Conservation (phyloP, 1,284 basidiomycete genomes). For the Tremellales sp. region DNA sequence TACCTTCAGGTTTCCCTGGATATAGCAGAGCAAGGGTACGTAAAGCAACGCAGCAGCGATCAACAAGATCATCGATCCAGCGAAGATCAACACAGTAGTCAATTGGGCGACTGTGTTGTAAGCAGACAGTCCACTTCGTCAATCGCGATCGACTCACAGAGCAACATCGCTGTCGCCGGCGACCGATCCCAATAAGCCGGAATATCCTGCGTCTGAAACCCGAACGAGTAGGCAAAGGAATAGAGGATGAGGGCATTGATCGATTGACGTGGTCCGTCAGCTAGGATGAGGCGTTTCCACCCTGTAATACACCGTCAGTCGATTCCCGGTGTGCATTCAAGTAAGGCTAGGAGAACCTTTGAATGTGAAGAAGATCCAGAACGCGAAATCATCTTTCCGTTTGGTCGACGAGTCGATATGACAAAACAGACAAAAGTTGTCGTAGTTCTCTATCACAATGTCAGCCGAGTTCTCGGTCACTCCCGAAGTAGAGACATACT, state of each 20-base stretch:
- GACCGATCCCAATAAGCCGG: conserved; percentile 56
- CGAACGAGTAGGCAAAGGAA: conserved; percentile 78
- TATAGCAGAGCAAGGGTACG: conserved; percentile 87
- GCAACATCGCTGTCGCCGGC: conserved; percentile 73
- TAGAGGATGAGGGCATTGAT: conserved; percentile 94
- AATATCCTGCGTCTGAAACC: conserved; percentile 60
- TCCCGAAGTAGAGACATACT: conserved; percentile 55
- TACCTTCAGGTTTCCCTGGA: conserved; percentile 91
- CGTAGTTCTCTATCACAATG: conserved; percentile 68
- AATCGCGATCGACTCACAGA: too few species aligned
- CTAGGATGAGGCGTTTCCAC: conserved; percentile 91
- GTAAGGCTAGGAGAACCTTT: too few species aligned
- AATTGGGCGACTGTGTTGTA: conserved; percentile 87
- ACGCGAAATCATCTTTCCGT: conserved; percentile 93
- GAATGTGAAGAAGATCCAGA: conserved; percentile 99
- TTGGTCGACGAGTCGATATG: conserved; percentile 95
- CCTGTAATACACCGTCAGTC: conserved; percentile 57
- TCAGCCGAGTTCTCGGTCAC: conserved; percentile 1
- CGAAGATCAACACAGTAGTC: conserved; percentile 84
- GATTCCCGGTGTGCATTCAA: conserved; percentile 34
- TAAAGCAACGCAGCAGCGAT: conserved; percentile 82
- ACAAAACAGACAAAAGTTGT: conserved; percentile 97
- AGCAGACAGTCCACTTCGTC: too few species aligned
- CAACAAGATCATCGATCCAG: conserved; percentile 74
- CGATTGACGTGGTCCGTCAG: conserved; percentile 94